Evolutionary conservation across 805 yeast species (phyloP).

Genomic region (Metschnikowia peoriensis): DNA sequence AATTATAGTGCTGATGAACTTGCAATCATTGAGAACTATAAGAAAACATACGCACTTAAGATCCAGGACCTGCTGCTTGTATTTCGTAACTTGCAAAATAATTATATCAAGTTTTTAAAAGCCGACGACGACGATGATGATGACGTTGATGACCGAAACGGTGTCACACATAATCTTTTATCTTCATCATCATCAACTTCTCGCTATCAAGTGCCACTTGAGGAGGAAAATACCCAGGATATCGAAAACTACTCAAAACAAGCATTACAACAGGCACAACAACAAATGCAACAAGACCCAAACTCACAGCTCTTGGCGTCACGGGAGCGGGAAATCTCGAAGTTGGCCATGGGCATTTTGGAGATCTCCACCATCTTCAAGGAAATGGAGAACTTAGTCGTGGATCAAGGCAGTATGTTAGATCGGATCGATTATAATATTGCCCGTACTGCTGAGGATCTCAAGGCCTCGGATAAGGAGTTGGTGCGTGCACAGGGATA

Average conservation of each 20-base stretch:
- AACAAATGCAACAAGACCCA: conserved; percentile 21
- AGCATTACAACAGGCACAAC: conserved; percentile 50
- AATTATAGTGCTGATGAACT: conserved; percentile 48
- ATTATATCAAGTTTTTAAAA: conserved; percentile 78
- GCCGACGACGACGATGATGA: conserved; percentile 69
- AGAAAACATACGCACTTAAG: conserved; percentile 78
- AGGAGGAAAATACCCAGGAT: conserved; percentile 15
- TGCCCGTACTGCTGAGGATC: conserved; percentile 71
- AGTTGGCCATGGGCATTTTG: conserved; percentile 88
- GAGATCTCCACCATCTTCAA: conserved; percentile 92
- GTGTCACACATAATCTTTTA: neutral
- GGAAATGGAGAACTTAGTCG: conserved; percentile 86
- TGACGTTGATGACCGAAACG: conserved; percentile 17
- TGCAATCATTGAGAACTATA: conserved; percentile 72
- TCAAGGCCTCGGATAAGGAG: conserved; percentile 76
- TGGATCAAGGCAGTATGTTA: conserved; percentile 92
- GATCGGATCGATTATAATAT: conserved; percentile 94
- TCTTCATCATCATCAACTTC: neutral
- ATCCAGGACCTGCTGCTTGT: conserved; percentile 76
- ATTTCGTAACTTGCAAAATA: conserved; percentile 85
- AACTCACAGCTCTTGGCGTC: conserved; percentile 48
- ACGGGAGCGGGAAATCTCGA: conserved; percentile 86
- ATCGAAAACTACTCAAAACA: conserved; percentile 51
- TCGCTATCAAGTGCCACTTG: conserved; percentile 9
- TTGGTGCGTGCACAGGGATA: conserved; percentile 71